These are phyloP conservation scores for Dichomitus squalens DNA, from an alignment of 1,284 basidiomycete genomes.

Conservation along the genomic window DNA sequence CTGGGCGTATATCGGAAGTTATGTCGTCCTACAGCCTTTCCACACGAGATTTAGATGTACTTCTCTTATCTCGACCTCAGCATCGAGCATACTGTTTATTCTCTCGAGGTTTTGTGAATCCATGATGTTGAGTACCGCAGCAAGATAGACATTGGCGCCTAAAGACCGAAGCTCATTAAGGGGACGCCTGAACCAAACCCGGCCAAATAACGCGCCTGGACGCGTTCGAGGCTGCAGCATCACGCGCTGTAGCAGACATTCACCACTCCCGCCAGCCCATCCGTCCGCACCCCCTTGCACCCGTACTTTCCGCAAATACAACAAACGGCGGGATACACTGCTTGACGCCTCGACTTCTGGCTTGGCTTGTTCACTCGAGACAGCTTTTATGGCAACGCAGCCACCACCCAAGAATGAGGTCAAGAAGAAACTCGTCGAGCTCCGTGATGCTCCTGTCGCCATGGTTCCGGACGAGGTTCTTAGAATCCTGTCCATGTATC, in stretches of 20 bases:
- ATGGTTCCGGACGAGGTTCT: slow-evolving; percentile 50
- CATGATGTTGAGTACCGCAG: slow-evolving; percentile 42
- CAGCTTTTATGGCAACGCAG: slow-evolving; percentile 15
- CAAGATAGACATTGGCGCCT: slow-evolving; percentile 3
- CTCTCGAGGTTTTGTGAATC: slow-evolving; percentile 54
- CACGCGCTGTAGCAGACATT: no score
- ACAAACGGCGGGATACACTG: no score
- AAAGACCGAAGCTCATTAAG: not conserved
- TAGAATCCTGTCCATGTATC: slow-evolving; percentile 53
- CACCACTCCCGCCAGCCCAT: not conserved
- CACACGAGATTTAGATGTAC: slow-evolving; percentile 32
- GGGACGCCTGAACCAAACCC: slow-evolving; percentile 1
- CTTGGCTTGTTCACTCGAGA: not conserved
- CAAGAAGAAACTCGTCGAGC: slow-evolving; percentile 45
- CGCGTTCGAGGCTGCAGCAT: slow-evolving; percentile 6
- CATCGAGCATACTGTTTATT: slow-evolving; percentile 55
- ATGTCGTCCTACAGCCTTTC: not conserved
- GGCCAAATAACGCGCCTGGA: slow-evolving; percentile 21
- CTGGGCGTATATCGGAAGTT: slow-evolving; percentile 36
- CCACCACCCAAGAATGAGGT: slow-evolving; percentile 32
- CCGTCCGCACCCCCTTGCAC: not conserved
- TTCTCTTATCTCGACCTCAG: slow-evolving; percentile 54
- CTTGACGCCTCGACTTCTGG: no score
- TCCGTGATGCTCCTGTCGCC: slow-evolving; percentile 60
- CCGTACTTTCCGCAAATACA: no score